phyloP scores from a whole-genome alignment of 306 rosid genomes.

The Rosa chinensis region DNA sequence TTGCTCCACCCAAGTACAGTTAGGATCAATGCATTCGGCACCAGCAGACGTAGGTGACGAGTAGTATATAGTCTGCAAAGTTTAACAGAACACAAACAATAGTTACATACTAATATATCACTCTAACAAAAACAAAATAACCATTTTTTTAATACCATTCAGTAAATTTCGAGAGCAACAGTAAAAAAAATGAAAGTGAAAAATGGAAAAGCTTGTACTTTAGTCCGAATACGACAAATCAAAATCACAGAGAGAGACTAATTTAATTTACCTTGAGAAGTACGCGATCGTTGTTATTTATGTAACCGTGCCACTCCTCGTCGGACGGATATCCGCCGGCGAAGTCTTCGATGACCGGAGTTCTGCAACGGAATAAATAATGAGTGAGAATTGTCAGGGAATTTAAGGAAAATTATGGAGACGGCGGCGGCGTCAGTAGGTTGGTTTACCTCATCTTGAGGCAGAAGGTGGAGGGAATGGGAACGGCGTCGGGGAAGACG shows the following conservation, averaged over 20 bases:
- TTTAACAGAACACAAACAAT: conserved; percentile 23
- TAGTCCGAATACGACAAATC: not conserved
- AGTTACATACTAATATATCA: not conserved
- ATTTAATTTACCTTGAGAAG: conserved; percentile 74
- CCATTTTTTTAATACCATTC: not conserved
- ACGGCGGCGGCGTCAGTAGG: not conserved
- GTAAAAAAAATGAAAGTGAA: not conserved
- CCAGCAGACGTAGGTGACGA: conserved; percentile 94
- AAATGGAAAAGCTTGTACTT: not conserved
- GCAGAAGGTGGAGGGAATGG: conserved; percentile 95
- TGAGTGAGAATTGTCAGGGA: not conserved
- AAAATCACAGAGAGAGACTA: not conserved
- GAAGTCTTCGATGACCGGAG: conserved; percentile 61
- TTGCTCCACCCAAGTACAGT: conserved; percentile 97
- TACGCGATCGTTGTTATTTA: conserved; percentile 86
- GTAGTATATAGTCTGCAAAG: conserved; percentile 78
- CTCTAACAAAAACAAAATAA: not conserved
- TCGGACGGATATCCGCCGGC: conserved; percentile 75
- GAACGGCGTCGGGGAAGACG: conserved; percentile 47
- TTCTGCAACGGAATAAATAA: conserved; percentile 38
- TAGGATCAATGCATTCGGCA: conserved; percentile 91
- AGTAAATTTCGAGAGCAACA: not conserved
- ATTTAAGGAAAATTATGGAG: not conserved
- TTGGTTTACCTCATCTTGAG: conserved; percentile 77
- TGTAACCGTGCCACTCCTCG: conserved; percentile 96